A percentile compares a stretch with the other conserved stretches of the same genome.
phyloP scores from a whole-genome alignment of 305 asterid genomes.

The Ajuga reptans region DNA sequence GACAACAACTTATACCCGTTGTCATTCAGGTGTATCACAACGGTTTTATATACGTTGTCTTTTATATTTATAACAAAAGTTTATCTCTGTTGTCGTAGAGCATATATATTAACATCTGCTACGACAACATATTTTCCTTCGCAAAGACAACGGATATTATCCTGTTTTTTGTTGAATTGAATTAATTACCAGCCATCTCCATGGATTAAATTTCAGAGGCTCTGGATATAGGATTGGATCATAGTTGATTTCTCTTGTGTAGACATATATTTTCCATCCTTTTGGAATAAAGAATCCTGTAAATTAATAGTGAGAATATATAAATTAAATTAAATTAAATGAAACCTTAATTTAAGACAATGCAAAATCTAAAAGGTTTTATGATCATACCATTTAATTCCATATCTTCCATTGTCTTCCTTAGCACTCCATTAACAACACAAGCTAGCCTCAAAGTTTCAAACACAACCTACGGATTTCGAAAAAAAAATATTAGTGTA shows the following conservation, averaged over 20 bases:
- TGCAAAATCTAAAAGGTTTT: background rate
- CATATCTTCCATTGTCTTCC: slow-evolving; percentile 52
- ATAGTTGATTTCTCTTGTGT: slow-evolving; percentile 64
- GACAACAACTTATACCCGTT: too few relatives aligned
- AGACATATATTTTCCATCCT: slow-evolving; percentile 71
- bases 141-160: too few relatives aligned
- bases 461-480: slow-evolving; percentile 37
- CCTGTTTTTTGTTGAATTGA: background rate
- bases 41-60: too few relatives aligned
- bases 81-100: too few relatives aligned
- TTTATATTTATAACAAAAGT: too few relatives aligned
- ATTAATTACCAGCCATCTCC: slow-evolving; percentile 68
- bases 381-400: slow-evolving; percentile 44
- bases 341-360: background rate
- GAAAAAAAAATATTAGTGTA: background rate
- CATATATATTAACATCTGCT: too few relatives aligned
- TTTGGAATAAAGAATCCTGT: slow-evolving; percentile 49
- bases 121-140: too few relatives aligned
- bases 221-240: slow-evolving; percentile 55
- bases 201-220: slow-evolving; percentile 55
- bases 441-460: slow-evolving; percentile 63
- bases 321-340: background rate
- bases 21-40: too few relatives aligned
- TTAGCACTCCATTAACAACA: slow-evolving; percentile 47
- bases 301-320: background rate